Evolutionary conservation across 2,329 filamentous ascomycete genomes (phyloP), one percentile per base, ranked within the genome.

Genomic region (Diplocarpon mali): DNA sequence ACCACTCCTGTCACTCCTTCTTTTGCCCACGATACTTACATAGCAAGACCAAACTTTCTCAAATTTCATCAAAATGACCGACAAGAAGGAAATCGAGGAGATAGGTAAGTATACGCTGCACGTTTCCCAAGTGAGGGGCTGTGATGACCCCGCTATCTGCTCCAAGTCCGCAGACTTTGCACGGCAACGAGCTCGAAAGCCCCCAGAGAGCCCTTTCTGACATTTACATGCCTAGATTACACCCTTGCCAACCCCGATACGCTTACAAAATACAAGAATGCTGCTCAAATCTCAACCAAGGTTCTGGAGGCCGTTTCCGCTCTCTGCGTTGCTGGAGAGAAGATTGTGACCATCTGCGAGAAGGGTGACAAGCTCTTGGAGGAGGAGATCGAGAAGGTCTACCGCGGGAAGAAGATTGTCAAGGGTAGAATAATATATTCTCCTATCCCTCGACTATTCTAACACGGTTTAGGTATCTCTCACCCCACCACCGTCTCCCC

Each of bases 221-320:
- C 39, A 31, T n/a, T 28, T 38, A 3, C 6, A 5, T 5, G 8
- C 39, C 12, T 41, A 94, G 86, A 94, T 66, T 89, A 93, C 72
- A 77, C 85, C 57, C 79, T 95, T 67, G 85, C 80, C 67, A 92
- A 93, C 73, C 86, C 85, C 51, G 85, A 93, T 66, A 95, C 88
- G 60, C 77, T 98, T 60, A 96, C 92, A 70, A 98, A 96, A 76
- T 96, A 96, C 78, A 96, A 95, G 81, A 89, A 85, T 55, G 92
- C 92, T 46, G 90, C 85, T 53, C 76, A 85, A 65, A 96, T 98
- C 69, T 92, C 90, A 41, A 86, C 95, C 67, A 95, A 90, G 72
- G 90, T 94, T 57, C 79, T 98, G 57, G 86, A 88, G 60, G 83
- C 83, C 58, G 90, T 98, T 55, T 71, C 75, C 48, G 72, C 76